These are phyloP conservation scores for Fusarium brevicatenulatum DNA, from an alignment of 2,329 filamentous ascomycete genomes.

Conservation along the genomic window DNA sequence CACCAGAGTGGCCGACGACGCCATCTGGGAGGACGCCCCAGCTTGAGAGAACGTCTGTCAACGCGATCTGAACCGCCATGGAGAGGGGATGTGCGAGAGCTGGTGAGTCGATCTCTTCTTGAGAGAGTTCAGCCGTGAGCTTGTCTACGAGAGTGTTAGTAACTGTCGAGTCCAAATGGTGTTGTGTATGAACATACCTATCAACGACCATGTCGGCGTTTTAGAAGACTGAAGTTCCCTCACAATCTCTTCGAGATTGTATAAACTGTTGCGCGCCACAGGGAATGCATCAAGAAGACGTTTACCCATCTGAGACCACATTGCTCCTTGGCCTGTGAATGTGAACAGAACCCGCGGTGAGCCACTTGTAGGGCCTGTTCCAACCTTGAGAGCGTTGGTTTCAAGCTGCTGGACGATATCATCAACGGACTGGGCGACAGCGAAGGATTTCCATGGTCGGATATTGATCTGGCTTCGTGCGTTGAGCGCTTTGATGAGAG, in stretches of 20 bases:
- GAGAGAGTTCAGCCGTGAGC: slow-evolving; percentile 25
- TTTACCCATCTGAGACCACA: slow-evolving; percentile 40
- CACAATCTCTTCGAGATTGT: slow-evolving; percentile 25
- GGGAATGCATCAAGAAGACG: slow-evolving; percentile 36
- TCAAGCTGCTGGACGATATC: slow-evolving; percentile 33
- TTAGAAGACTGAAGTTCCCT: slow-evolving; percentile 19
- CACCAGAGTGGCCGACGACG: slow-evolving; percentile 37
- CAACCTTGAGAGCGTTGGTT: slow-evolving; percentile 32
- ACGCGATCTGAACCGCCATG: slow-evolving; percentile 32
- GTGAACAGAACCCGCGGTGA: slow-evolving; percentile 19
- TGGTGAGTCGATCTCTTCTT: slow-evolving; percentile 30
- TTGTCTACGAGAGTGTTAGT: slow-evolving; percentile 29
- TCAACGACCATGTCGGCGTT: slow-evolving; percentile 23
- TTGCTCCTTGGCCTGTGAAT: slow-evolving; percentile 37
- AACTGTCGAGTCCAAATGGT: not conserved
- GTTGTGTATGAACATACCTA: not conserved
- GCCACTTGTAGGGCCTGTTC: slow-evolving; percentile 1
- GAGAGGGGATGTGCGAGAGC: slow-evolving; percentile 35
- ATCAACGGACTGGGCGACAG: slow-evolving; percentile 33
- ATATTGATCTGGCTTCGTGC: slow-evolving; percentile 35
- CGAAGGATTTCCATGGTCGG: slow-evolving; percentile 38
- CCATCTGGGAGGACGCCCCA: slow-evolving; percentile 35
- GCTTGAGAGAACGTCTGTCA: slow-evolving; percentile 33
- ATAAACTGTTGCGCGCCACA: slow-evolving; percentile 33
- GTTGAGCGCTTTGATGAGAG: slow-evolving; percentile 34